Conservation (phyloP, 352 stramenopile genomes). For the Phytophthora meadii region DNA sequence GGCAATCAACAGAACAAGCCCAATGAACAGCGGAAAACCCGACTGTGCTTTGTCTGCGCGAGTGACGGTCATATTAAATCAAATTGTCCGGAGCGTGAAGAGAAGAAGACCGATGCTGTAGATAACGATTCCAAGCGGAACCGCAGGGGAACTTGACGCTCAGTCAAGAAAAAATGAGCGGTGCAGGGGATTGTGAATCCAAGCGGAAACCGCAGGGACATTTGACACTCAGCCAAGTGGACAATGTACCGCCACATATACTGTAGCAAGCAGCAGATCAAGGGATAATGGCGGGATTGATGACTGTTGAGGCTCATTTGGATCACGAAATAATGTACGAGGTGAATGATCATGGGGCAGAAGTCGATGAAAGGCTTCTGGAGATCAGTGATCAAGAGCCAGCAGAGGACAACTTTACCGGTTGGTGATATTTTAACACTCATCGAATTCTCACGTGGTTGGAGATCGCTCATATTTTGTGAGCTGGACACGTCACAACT, state of each 20-base stretch:
- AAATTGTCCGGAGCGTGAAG: constrained; percentile 6
- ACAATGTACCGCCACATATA: not conserved
- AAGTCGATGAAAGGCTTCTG: too few relatives aligned
- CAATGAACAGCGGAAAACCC: not conserved
- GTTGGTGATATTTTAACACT: constrained; percentile 20
- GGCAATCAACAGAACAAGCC: not conserved
- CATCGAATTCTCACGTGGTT: constrained; percentile 9
- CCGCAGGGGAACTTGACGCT: too few relatives aligned
- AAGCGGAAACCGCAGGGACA: not conserved
- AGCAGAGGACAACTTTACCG: not conserved
- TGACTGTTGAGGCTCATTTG: too few relatives aligned
- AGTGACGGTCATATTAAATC: not conserved
- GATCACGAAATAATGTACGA: too few relatives aligned
- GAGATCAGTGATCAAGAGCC: not conserved
- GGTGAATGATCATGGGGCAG: too few relatives aligned
- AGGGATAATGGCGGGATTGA: not conserved
- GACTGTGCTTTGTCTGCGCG: constrained; percentile 1
- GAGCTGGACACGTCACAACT: not conserved
- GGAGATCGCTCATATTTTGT: constrained; percentile 5
- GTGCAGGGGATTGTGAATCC: not conserved
- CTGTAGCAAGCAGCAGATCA: not conserved
- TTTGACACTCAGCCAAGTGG: constrained; percentile 1
- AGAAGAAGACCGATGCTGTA: constrained; percentile 1
- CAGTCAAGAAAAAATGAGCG: too few relatives aligned
- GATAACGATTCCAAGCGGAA: not conserved